A percentile compares a stretch with the other conserved stretches of the same genome.
phyloP scores from a whole-genome alignment of 257 asterid species.

The Penstemon davidsonii region DNA sequence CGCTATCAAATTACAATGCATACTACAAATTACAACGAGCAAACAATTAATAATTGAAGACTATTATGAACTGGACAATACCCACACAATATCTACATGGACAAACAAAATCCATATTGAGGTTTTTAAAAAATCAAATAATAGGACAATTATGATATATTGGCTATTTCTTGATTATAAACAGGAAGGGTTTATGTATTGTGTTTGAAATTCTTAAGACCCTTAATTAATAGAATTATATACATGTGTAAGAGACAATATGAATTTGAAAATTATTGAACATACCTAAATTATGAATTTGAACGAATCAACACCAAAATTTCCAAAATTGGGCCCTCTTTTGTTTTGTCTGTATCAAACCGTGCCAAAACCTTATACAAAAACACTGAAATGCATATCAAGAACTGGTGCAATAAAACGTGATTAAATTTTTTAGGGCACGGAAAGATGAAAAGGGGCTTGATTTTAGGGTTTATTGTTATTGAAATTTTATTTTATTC shows the following conservation, averaged over 20 bases:
- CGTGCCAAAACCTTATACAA: constrained; percentile 31
- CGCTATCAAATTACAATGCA: too few relatives aligned
- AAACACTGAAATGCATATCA: constrained; percentile 14
- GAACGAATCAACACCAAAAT: constrained; percentile 17
- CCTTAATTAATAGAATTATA: not conserved
- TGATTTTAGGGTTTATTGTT: constrained; percentile 48
- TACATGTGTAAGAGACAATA: not conserved
- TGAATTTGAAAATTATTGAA: not conserved
- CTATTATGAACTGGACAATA: too few relatives aligned
- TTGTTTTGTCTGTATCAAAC: constrained; percentile 11
- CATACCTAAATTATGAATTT: constrained; percentile 35
- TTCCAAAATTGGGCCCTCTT: not conserved
- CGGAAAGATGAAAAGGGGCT: constrained; percentile 25
- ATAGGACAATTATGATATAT: not conserved
- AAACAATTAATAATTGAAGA: too few relatives aligned
- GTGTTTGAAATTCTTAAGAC: constrained; percentile 20
- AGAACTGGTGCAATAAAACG: constrained; percentile 22
- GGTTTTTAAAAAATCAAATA: too few relatives aligned
- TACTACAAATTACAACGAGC: too few relatives aligned
- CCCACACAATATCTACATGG: too few relatives aligned
- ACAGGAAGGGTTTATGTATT: not conserved
- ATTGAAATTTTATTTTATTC: constrained; percentile 5
- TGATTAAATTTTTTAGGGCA: constrained; percentile 31
- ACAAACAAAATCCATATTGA: not conserved
- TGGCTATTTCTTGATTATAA: constrained; percentile 9